These are phyloP conservation scores for Tetracentron sinense DNA, from an alignment of 164 flowering plant genomes.

Conservation along the genomic window DNA sequence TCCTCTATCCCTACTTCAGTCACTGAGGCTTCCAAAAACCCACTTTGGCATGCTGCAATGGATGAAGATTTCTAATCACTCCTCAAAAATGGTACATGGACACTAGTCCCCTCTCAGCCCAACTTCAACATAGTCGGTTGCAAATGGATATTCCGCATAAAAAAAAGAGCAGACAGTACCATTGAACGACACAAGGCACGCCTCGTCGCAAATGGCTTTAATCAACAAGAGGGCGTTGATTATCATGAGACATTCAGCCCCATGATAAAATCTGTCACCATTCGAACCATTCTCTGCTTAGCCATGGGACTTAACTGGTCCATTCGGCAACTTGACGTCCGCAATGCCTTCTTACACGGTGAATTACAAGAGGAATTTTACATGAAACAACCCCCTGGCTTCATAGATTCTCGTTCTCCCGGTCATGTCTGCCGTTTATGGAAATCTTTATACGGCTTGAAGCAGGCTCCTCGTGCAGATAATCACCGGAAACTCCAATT, in stretches of 20 bases:
- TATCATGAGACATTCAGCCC: not conserved
- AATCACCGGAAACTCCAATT: not conserved
- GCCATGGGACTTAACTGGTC: not conserved
- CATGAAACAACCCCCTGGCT: conserved; percentile 6
- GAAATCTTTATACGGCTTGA: conserved; percentile 7
- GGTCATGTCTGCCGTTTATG: not conserved
- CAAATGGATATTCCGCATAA: not conserved
- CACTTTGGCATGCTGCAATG: conserved; percentile 1
- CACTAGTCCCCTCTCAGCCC: not conserved
- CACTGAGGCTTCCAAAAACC: not conserved
- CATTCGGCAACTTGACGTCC: not conserved
- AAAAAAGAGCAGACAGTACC: not conserved
- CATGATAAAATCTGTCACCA: not conserved
- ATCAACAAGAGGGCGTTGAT: not conserved
- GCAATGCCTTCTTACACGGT: conserved; percentile 3
- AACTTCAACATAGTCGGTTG: not conserved
- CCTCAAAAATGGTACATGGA: not conserved
- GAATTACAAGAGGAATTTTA: not conserved
- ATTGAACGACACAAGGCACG: conserved; percentile 2
- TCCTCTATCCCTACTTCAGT: not conserved
- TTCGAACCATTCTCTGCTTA: not conserved
- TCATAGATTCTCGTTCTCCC: not conserved
- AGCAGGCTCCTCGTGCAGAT: conserved; percentile 5
- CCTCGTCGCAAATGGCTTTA: conserved; percentile 8
- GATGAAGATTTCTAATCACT: not conserved